Percentiles rank a stretch among this genome's conserved stretches.
Conservation (phyloP, 2,329 filamentous ascomycete genomes). For the Curvularia sp. region DNA sequence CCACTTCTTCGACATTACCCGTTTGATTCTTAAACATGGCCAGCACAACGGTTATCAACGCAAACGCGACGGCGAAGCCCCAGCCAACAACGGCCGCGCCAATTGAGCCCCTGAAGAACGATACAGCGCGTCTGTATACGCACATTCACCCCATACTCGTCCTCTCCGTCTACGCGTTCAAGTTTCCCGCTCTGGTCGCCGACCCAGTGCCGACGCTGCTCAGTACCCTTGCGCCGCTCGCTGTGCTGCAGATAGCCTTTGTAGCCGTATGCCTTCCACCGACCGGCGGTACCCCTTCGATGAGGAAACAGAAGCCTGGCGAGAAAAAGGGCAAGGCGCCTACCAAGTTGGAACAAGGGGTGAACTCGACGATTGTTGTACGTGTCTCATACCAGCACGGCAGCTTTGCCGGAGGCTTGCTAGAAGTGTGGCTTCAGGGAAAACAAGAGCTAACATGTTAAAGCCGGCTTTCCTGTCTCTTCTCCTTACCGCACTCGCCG, state of each 20-base stretch:
- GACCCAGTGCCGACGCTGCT: constrained; percentile 72
- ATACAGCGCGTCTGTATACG: constrained; percentile 63
- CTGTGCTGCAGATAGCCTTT: constrained; percentile 68
- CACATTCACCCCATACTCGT: constrained; percentile 74
- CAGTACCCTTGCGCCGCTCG: constrained; percentile 67
- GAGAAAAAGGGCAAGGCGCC: constrained; percentile 46
- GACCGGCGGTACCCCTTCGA: constrained; percentile 50
- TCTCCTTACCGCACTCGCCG: constrained; percentile 62
- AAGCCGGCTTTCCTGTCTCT: constrained; percentile 77
- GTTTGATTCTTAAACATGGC: constrained; percentile 28
- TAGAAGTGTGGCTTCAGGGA: neutral
- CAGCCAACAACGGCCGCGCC: constrained; percentile 45
- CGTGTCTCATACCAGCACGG: constrained; percentile 23
- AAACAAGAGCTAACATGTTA: neutral
- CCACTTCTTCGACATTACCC: neutral
- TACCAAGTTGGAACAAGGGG: constrained; percentile 34
- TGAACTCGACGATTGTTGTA: constrained; percentile 53
- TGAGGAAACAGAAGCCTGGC: constrained; percentile 63
- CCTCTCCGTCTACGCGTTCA: constrained; percentile 67
- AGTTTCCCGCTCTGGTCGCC: constrained; percentile 71
- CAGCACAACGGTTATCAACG: constrained; percentile 36
- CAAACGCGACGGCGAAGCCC: constrained; percentile 30
- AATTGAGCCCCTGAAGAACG: constrained; percentile 57
- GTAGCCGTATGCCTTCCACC: constrained; percentile 66
- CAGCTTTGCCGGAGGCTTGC: neutral